These are phyloP conservation scores for Leptographium galeiforme DNA, from an alignment of 2,329 filamentous ascomycete species.

Conservation along the genomic window DNA sequence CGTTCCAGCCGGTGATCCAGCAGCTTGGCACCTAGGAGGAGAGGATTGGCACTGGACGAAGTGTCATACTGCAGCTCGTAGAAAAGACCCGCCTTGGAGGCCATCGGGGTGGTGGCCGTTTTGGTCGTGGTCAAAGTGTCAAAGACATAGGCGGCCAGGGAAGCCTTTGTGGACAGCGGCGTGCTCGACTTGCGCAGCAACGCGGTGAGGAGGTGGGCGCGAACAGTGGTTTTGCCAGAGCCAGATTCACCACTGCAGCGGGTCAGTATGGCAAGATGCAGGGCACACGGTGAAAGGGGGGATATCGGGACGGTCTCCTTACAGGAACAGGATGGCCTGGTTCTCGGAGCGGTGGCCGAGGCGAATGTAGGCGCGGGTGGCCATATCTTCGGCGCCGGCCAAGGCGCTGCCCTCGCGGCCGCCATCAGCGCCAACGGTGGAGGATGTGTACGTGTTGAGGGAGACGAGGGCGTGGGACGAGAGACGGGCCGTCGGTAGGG, in stretches of 20 bases:
- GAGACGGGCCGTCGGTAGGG: slow-evolving; percentile 72
- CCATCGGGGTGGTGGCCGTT: slow-evolving; percentile 85
- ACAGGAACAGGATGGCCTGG: slow-evolving; percentile 88
- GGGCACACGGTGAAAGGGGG: no score
- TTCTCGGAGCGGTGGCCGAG: slow-evolving; percentile 84
- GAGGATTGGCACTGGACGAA: slow-evolving; percentile 66
- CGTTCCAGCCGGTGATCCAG: slow-evolving; percentile 87
- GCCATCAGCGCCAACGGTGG: slow-evolving; percentile 78
- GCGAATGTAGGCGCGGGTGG: slow-evolving; percentile 70
- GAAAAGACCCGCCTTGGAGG: slow-evolving; percentile 89
- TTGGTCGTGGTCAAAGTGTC: slow-evolving; percentile 95
- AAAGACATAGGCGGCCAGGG: slow-evolving; percentile 87
- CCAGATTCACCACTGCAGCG: slow-evolving; percentile 74
- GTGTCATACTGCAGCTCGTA: slow-evolving; percentile 97
- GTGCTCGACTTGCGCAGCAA: slow-evolving; percentile 84
- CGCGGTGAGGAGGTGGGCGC: slow-evolving; percentile 74
- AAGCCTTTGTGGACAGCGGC: slow-evolving; percentile 83
- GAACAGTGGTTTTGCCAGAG: slow-evolving; percentile 87
- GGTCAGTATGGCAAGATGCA: not conserved
- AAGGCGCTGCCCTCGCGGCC: slow-evolving; percentile 83
- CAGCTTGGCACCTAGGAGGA: slow-evolving; percentile 85
- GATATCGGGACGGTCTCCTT: no score
- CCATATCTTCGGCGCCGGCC: slow-evolving; percentile 85
- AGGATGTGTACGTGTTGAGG: slow-evolving; percentile 88
- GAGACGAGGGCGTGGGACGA: slow-evolving; percentile 87